These are phyloP conservation scores for Heliocybe sulcata DNA, from an alignment of 1,284 basidiomycete genomes.

Conservation along the genomic window DNA sequence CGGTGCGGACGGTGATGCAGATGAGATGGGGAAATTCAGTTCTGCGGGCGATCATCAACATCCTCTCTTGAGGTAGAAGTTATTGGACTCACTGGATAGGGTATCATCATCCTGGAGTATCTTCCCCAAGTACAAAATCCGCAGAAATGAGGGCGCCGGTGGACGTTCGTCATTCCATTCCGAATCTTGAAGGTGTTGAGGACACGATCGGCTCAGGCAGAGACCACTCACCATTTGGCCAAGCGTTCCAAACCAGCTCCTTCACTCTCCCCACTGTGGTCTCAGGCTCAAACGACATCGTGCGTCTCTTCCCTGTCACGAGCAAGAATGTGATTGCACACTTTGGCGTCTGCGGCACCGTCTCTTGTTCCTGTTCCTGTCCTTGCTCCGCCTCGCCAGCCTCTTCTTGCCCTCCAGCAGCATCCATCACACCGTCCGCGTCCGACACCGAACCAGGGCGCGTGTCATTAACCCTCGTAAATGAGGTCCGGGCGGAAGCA, in stretches of 20 bases:
- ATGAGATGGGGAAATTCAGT: conserved; percentile 40
- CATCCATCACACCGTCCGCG: background rate
- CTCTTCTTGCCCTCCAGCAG: background rate
- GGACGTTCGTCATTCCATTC: conserved; percentile 81
- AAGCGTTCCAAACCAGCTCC: conserved; percentile 79
- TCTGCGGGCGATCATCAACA: conserved; percentile 21
- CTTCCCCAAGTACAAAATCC: conserved; percentile 76
- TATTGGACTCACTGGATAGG: conserved; percentile 48
- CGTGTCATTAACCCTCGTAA: background rate
- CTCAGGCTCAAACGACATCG: conserved; percentile 75
- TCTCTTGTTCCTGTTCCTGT: conserved; percentile 10
- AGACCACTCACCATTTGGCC: conserved; percentile 60
- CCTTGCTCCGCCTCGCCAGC: conserved; percentile 6
- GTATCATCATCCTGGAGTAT: conserved; percentile 82
- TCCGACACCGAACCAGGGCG: background rate
- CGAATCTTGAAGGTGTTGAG: conserved; percentile 17
- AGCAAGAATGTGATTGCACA: conserved; percentile 70
- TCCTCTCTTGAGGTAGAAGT: conserved; percentile 2
- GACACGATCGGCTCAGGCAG: background rate
- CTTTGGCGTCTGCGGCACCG: conserved; percentile 53
- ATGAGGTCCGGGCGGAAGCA: background rate
- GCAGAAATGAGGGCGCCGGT: conserved; percentile 70
- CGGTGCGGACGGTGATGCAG: conserved; percentile 17
- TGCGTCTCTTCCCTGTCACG: conserved; percentile 64
- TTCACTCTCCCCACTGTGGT: conserved; percentile 76